Conservation (phyloP, 2,329 filamentous ascomycete species). For the Cladobotryum mycophilum region DNA sequence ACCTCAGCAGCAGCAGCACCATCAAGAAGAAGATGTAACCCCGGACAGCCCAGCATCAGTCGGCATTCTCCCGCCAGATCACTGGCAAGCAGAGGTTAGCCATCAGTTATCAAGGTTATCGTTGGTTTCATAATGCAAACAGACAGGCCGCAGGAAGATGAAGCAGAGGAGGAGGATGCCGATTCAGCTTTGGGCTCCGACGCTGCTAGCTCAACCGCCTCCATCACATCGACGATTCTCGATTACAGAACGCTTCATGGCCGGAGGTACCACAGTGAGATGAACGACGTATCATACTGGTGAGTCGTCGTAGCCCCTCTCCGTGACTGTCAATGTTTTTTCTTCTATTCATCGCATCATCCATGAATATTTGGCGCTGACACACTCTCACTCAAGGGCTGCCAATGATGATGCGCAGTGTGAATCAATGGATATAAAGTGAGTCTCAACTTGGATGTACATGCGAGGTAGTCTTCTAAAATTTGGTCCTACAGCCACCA, state of each 20-base stretch:
- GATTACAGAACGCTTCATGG: slow-evolving; percentile 27
- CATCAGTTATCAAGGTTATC: too few species aligned
- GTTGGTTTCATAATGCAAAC: too few species aligned
- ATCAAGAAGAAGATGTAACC: too few species aligned
- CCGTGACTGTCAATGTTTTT: neutral
- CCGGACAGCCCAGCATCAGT: neutral
- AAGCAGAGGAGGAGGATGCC: slow-evolving; percentile 14
- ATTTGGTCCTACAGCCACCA: slow-evolving; percentile 12
- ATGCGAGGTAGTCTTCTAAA: neutral
- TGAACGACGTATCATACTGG: slow-evolving; percentile 7
- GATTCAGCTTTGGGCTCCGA: slow-evolving; percentile 21
- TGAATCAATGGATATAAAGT: slow-evolving; percentile 13
- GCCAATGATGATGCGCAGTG: slow-evolving; percentile 20
- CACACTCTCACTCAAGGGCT: slow-evolving; percentile 2
- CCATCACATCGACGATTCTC: slow-evolving; percentile 27
- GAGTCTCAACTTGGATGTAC: neutral
- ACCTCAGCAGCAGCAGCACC: neutral
- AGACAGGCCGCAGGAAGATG: too few species aligned
- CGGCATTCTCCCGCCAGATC: slow-evolving; percentile 7
- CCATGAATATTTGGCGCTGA: neutral
- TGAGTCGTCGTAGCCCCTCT: neutral
- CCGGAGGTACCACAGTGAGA: slow-evolving; percentile 23
- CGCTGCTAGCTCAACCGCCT: slow-evolving; percentile 22
- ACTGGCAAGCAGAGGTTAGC: slow-evolving; percentile 10
- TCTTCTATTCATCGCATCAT: neutral